Conservation (phyloP, 495 filamentous ascomycete genomes). For the Podospora pseudocomata region DNA sequence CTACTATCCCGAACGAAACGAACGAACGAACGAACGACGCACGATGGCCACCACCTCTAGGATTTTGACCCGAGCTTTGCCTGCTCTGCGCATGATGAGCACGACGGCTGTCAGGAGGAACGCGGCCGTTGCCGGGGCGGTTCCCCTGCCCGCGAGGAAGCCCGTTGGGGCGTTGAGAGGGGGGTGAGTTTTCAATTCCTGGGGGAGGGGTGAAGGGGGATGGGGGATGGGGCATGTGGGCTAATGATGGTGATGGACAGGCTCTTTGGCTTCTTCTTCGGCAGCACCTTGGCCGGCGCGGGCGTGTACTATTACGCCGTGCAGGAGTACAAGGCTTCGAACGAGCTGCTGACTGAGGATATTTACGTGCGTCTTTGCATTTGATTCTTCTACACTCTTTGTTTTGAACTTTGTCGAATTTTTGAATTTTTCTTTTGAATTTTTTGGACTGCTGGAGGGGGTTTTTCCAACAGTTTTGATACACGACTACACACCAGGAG, state of each 20-base stretch:
- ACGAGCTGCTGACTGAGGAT: conserved; percentile 91
- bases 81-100: conserved; percentile 37
- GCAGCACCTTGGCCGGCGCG: conserved; percentile 71
- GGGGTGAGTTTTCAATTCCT: conserved; percentile 59
- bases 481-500: background rate
- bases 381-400: conserved; percentile 25
- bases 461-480: background rate
- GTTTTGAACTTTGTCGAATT: background rate
- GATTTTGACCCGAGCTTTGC: conserved; percentile 34
- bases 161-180: conserved; percentile 89
- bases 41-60: conserved; percentile 43
- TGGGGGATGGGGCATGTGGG: background rate
- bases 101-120: conserved; percentile 45
- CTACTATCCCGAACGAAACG: background rate
- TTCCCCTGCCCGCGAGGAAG: conserved; percentile 64
- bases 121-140: conserved; percentile 25
- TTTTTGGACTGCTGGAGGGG: conserved; percentile 7
- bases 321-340: conserved; percentile 88
- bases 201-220: background rate
- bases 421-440: conserved; percentile 3
- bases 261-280: conserved; percentile 89
- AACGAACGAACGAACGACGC: background rate
- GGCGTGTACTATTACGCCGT: conserved; percentile 88
- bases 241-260: conserved; percentile 43
- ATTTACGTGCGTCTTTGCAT: conserved; percentile 76